These are phyloP conservation scores for Ehretia macrophylla DNA, from an alignment of 257 asterid species.

Conservation along the genomic window DNA sequence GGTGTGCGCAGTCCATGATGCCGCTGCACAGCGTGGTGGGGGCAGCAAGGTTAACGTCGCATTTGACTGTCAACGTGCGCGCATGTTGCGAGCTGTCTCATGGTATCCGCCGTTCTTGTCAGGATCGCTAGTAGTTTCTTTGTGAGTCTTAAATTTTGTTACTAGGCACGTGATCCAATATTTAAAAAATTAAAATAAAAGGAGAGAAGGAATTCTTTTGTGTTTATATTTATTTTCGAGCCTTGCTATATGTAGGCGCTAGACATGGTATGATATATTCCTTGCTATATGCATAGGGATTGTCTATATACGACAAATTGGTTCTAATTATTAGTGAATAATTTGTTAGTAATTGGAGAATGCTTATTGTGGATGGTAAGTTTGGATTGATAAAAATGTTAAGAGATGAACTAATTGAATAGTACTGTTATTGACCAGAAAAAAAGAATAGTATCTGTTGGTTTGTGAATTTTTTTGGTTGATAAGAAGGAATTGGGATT, in stretches of 20 bases:
- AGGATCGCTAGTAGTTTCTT: slow-evolving; percentile 91
- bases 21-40: slow-evolving; percentile 46
- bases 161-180: too few species aligned
- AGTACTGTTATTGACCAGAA: slow-evolving; percentile 3
- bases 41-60: slow-evolving; percentile 62
- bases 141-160: slow-evolving; percentile 52
- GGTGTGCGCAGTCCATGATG: slow-evolving; percentile 64
- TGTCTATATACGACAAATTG: too few species aligned
- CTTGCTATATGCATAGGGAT: background rate
- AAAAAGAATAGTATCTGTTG: slow-evolving; percentile 13
- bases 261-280: too few species aligned
- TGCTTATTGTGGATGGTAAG: background rate
- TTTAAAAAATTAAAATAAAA: too few species aligned
- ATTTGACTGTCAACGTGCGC: slow-evolving; percentile 59
- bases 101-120: slow-evolving; percentile 97
- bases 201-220: too few species aligned
- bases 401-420: background rate
- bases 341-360: background rate
- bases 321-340: background rate
- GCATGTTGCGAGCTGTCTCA: slow-evolving; percentile 91
- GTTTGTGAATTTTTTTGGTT: slow-evolving; percentile 33
- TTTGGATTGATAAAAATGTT: background rate
- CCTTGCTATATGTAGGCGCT: too few species aligned
- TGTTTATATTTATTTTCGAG: too few species aligned
- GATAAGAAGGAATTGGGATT: slow-evolving; percentile 32